phyloP scores from a whole-genome alignment of 1,284 basidiomycete species.

The Calocybe gambosa region DNA sequence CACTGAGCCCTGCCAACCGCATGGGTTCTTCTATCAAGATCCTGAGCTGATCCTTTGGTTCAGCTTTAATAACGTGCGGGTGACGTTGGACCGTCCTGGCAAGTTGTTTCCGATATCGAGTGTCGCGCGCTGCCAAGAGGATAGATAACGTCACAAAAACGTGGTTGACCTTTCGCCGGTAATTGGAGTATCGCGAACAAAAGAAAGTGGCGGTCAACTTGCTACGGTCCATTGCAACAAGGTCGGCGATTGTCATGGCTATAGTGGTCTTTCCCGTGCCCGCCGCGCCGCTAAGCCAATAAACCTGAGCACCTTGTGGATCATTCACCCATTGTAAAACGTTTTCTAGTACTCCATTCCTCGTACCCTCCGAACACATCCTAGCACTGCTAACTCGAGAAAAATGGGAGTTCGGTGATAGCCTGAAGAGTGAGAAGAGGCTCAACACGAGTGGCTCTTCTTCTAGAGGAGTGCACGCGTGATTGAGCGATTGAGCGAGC shows the following conservation, averaged over 20 bases:
- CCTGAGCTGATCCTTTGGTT: constrained; percentile 9
- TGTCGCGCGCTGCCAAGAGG: constrained; percentile 11
- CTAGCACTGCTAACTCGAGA: constrained; percentile 11
- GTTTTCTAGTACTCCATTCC: constrained; percentile 14
- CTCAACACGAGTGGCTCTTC: constrained; percentile 4
- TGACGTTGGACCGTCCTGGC: constrained; percentile 7
- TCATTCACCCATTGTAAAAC: constrained; percentile 12
- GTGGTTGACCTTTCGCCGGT: constrained; percentile 11
- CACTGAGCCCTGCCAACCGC: constrained; percentile 2
- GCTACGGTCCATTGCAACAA: constrained; percentile 14
- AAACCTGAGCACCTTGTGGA: constrained; percentile 6
- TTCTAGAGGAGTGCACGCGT: constrained; percentile 3
- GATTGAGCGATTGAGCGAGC: not conserved
- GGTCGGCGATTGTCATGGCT: constrained; percentile 13
- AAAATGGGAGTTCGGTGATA: constrained; percentile 9
- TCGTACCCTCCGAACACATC: constrained; percentile 13
- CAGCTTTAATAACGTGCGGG: constrained; percentile 3
- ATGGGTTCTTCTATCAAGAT: constrained; percentile 13
- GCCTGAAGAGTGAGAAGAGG: constrained; percentile 11
- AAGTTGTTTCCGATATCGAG: constrained; percentile 10
- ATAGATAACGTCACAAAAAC: constrained; percentile 14
- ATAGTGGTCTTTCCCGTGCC: constrained; percentile 15
- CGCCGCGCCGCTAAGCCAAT: constrained; percentile 14
- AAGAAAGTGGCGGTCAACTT: constrained; percentile 13
- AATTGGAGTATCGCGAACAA: constrained; percentile 13